These are phyloP conservation scores for Corylus heterophylla DNA, from an alignment of 306 rosid genomes.

Conservation along the genomic window DNA sequence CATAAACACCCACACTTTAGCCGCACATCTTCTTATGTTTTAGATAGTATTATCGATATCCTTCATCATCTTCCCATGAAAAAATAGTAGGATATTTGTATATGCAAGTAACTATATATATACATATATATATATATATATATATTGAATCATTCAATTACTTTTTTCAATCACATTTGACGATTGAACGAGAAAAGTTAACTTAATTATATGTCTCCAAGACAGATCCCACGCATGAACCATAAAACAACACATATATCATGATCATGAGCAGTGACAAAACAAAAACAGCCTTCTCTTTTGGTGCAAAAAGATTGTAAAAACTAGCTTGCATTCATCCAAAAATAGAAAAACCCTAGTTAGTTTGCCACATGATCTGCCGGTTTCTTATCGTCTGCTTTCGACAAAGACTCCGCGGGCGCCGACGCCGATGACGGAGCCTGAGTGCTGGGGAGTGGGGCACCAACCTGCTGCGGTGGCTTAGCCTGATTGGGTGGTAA, in stretches of 20 bases:
- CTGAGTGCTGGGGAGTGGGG: neutral
- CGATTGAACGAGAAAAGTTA: too few relatives aligned
- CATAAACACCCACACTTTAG: too few relatives aligned
- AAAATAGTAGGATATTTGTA: too few relatives aligned
- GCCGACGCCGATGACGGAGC: neutral
- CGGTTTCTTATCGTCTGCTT: neutral
- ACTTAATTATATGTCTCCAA: too few relatives aligned
- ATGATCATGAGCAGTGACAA: neutral
- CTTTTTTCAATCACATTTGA: too few relatives aligned
- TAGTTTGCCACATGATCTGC: neutral
- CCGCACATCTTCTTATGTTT: too few relatives aligned
- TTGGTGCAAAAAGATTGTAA: neutral
- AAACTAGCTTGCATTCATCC: neutral
- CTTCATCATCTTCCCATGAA: too few relatives aligned
- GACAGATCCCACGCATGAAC: too few relatives aligned
- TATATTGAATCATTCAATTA: too few relatives aligned
- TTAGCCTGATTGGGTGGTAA: neutral
- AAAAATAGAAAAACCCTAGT: neutral
- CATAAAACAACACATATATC: neutral
- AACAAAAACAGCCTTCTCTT: neutral
- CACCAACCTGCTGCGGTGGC: neutral
- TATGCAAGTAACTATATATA: too few relatives aligned
- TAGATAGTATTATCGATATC: too few relatives aligned
- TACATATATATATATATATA: too few relatives aligned
- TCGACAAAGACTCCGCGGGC: neutral